Conservation (phyloP, 441 rosid genomes). For the Eutrema salsugineum region DNA sequence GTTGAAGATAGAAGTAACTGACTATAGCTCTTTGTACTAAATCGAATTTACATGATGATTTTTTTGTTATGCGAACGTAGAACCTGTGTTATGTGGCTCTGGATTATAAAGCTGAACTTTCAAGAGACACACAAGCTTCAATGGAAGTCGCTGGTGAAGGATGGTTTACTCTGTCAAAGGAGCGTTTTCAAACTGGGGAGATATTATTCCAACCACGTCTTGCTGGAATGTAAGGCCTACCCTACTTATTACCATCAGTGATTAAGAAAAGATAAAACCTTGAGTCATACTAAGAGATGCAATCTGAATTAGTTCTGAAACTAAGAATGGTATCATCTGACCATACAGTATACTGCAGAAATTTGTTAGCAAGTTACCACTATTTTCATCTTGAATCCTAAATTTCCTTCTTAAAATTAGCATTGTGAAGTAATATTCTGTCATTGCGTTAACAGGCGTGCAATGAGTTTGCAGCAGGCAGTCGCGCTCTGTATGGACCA, state of each 20-base stretch:
- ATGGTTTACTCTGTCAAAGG: conserved; percentile 68
- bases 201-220: conserved; percentile 81
- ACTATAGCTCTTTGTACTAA: neutral
- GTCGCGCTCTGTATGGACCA: conserved; percentile 94
- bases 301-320: neutral
- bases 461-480: conserved; percentile 95
- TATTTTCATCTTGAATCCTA: neutral
- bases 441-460: conserved; percentile 37
- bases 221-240: conserved; percentile 72
- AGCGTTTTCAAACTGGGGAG: conserved; percentile 92
- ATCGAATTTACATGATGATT: conserved; percentile 6
- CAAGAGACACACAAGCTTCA: conserved; percentile 64
- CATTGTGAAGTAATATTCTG: neutral
- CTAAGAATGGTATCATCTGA: neutral
- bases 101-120: conserved; percentile 70
- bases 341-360: neutral
- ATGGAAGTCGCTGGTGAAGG: conserved; percentile 72
- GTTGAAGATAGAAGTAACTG: neutral
- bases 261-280: neutral
- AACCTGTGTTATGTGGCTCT: conserved; percentile 85
- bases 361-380: neutral
- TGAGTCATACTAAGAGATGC: neutral
- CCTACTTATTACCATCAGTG: neutral
- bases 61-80: conserved; percentile 39
- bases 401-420: neutral